These are phyloP conservation scores for Aspergillus sp. DNA, from an alignment of 2,329 filamentous ascomycete species.

Conservation along the genomic window DNA sequence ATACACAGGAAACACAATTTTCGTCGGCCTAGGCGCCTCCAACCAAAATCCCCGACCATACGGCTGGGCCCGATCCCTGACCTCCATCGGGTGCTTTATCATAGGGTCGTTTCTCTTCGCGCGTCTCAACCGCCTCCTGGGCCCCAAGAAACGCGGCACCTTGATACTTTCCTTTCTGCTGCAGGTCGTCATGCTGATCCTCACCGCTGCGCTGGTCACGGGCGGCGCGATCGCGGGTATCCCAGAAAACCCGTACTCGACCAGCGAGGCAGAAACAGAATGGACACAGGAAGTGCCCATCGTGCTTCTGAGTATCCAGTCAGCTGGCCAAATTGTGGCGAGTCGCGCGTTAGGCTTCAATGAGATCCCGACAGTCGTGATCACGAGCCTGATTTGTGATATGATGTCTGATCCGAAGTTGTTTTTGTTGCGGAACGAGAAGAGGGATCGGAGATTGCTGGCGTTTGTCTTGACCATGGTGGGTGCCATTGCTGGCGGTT, in stretches of 20 bases:
- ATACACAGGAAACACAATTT: slow-evolving; percentile 41
- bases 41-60: slow-evolving; percentile 41
- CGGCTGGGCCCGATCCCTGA: slow-evolving; percentile 46
- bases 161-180: slow-evolving; percentile 30
- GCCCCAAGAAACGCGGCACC: slow-evolving; percentile 21
- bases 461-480: slow-evolving; percentile 27
- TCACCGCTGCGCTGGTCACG: slow-evolving; percentile 28
- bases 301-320: slow-evolving; percentile 32
- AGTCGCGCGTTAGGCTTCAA: slow-evolving; percentile 28
- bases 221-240: slow-evolving; percentile 24
- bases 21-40: slow-evolving; percentile 43
- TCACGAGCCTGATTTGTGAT: slow-evolving; percentile 34
- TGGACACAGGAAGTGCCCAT: slow-evolving; percentile 30
- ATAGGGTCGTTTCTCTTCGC: slow-evolving; percentile 44
- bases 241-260: background rate
- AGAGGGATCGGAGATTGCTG: slow-evolving; percentile 28
- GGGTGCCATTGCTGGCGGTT: slow-evolving; percentile 29
- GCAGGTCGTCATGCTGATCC: slow-evolving; percentile 27
- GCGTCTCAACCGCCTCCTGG: slow-evolving; percentile 29
- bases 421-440: slow-evolving; percentile 26
- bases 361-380: slow-evolving; percentile 35
- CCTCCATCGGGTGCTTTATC: slow-evolving; percentile 45
- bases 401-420: slow-evolving; percentile 30
- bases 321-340: slow-evolving; percentile 31
- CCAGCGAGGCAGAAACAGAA: slow-evolving; percentile 9